Conservation (phyloP, 2,329 filamentous ascomycete genomes). For the Xylariomycetidae sp. region DNA sequence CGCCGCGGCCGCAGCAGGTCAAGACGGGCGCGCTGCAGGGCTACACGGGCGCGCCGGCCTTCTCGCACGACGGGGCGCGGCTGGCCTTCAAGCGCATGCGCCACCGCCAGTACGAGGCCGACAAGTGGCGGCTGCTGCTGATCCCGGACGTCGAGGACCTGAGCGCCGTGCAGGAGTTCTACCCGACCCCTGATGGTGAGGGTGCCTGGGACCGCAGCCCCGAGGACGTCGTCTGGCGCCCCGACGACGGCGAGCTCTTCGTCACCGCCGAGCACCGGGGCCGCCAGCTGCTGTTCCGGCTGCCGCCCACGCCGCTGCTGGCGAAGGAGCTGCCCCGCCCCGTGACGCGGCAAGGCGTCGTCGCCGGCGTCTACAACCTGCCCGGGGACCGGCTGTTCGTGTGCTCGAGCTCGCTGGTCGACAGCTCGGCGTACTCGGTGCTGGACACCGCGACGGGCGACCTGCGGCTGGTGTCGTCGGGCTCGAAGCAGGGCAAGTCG, state of each 20-base stretch:
- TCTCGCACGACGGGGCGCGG: constrained; percentile 65
- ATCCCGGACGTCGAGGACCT: constrained; percentile 55
- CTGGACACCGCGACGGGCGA: constrained; percentile 40
- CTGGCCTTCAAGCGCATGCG: constrained; percentile 78
- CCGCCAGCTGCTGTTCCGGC: constrained; percentile 53
- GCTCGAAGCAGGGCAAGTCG: constrained; percentile 56
- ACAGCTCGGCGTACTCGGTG: constrained; percentile 64
- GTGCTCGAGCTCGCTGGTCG: constrained; percentile 61
- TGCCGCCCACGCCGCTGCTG: constrained; percentile 48
- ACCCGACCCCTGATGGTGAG: constrained; percentile 53
- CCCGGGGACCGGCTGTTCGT: constrained; percentile 51
- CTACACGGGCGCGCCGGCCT: constrained; percentile 61
- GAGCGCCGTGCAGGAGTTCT: constrained; percentile 55
- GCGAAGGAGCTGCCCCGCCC: constrained; percentile 42
- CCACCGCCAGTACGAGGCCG: constrained; percentile 70
- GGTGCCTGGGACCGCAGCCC: constrained; percentile 57
- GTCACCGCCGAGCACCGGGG: constrained; percentile 69
- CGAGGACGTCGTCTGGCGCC: constrained; percentile 50
- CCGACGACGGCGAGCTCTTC: constrained; percentile 57
- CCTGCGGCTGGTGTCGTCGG: constrained; percentile 51
- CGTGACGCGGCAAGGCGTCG: constrained; percentile 47
- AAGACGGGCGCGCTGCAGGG: constrained; percentile 52
- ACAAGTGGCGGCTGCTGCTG: constrained; percentile 64
- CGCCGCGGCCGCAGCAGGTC: constrained; percentile 45
- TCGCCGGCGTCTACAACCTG: constrained; percentile 48